A percentile compares a stretch with the other conserved stretches of the same genome.
phyloP scores from a whole-genome alignment of 2,329 filamentous ascomycete species.

The Penicillium sp. region DNA sequence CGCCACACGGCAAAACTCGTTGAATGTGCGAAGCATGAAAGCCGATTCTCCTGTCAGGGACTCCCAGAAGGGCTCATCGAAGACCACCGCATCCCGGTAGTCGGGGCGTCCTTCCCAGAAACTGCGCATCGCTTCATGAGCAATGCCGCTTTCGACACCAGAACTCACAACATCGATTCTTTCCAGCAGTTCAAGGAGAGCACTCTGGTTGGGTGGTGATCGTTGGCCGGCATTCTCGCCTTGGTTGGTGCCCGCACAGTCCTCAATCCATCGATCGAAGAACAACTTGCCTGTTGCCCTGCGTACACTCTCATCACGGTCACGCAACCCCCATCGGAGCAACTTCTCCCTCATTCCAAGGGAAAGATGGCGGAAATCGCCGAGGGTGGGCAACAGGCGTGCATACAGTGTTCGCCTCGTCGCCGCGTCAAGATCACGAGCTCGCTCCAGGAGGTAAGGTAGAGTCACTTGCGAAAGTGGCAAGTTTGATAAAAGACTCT shows the following conservation, averaged over 20 bases:
- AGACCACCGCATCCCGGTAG: conserved; percentile 42
- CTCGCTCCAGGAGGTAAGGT: conserved; percentile 81
- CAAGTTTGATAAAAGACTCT: conserved; percentile 83
- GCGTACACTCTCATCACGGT: conserved; percentile 88
- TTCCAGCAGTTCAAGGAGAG: conserved; percentile 82
- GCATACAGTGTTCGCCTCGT: conserved; percentile 85
- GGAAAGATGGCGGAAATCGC: conserved; percentile 90
- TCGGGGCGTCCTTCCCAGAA: conserved; percentile 88
- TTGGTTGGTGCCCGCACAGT: conserved; percentile 67
- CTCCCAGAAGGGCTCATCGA: conserved; percentile 44
- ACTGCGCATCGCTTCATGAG: conserved; percentile 85
- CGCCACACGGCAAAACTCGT: conserved; percentile 78
- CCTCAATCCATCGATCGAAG: conserved; percentile 94
- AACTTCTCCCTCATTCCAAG: conserved; percentile 93
- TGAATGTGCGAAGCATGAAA: conserved; percentile 88
- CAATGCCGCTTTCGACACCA: conserved; percentile 82
- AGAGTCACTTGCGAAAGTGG: conserved; percentile 76
- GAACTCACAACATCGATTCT: conserved; percentile 90
- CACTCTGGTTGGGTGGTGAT: conserved; percentile 67
- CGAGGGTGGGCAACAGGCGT: conserved; percentile 75
- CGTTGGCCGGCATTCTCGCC: conserved; percentile 53
- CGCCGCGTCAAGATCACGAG: conserved; percentile 77
- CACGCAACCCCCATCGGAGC: conserved; percentile 85
- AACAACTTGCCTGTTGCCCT: conserved; percentile 88
- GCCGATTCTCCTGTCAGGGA: conserved; percentile 66